Conservation (phyloP, 305 asterid genomes). For the Solanum aculeatissimum region DNA sequence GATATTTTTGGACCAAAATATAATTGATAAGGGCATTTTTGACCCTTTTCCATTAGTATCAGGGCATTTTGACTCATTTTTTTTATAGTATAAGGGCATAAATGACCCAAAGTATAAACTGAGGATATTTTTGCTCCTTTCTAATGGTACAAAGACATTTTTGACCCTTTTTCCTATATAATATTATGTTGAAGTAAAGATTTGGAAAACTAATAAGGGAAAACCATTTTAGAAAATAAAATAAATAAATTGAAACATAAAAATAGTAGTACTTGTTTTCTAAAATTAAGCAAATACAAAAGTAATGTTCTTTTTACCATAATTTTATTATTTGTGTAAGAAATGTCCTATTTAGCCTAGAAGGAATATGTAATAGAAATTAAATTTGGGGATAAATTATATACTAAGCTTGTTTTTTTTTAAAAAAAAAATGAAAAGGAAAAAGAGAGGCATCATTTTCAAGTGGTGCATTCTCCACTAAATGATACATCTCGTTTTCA, state of each 20-base stretch:
- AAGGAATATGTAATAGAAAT: neutral
- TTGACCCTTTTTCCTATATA: too few species aligned
- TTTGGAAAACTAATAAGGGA: neutral
- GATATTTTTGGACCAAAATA: too few species aligned
- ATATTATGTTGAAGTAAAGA: neutral
- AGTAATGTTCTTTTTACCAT: neutral
- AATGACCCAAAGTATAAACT: too few species aligned
- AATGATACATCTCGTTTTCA: neutral
- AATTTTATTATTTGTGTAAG: neutral
- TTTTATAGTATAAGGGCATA: too few species aligned
- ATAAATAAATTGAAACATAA: neutral
- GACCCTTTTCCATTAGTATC: too few species aligned
- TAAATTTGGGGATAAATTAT: neutral
- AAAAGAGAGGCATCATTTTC: neutral
- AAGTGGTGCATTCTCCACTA: neutral
- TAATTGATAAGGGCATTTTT: too few species aligned
- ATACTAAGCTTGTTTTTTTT: neutral
- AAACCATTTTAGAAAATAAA: neutral
- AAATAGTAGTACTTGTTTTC: too few species aligned
- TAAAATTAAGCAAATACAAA: too few species aligned
- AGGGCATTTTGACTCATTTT: too few species aligned
- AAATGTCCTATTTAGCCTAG: neutral
- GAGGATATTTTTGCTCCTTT: too few species aligned
- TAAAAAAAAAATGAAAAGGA: too few species aligned
- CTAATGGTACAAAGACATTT: too few species aligned